Conservation (phyloP, 108 stramenopile species). For the Pseudonitzschia multistriata region DNA sequence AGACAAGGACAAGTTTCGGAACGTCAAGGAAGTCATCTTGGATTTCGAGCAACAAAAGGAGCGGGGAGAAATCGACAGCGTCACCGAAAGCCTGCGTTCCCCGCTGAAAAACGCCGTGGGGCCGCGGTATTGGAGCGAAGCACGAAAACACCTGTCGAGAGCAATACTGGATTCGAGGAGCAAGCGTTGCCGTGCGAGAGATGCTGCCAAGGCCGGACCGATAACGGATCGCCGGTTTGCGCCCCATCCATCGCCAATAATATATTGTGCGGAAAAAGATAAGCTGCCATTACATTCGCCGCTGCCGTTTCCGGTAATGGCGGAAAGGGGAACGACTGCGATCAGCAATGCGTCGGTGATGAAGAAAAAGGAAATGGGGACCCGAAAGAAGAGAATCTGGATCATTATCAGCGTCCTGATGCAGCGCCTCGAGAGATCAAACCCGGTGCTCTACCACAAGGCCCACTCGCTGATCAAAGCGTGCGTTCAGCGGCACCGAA, state of each 20-base stretch:
- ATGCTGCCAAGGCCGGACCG: too few species aligned
- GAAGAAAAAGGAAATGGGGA: slow-evolving; percentile 20
- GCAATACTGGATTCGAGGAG: too few species aligned
- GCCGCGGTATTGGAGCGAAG: slow-evolving; percentile 51
- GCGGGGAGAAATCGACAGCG: slow-evolving; percentile 41
- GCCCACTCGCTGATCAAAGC: neutral
- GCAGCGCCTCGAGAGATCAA: neutral
- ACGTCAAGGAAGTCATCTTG: slow-evolving; percentile 50
- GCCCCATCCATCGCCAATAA: too few species aligned
- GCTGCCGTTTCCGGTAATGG: neutral
- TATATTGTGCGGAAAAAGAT: too few species aligned
- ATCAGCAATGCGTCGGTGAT: slow-evolving; percentile 14
- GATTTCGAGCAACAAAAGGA: slow-evolving; percentile 60
- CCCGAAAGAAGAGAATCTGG: slow-evolving; percentile 12
- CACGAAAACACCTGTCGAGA: slow-evolving; percentile 17
- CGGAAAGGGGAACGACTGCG: neutral
- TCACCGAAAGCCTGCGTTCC: slow-evolving; percentile 42
- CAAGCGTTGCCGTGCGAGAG: too few species aligned
- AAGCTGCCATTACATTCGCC: too few species aligned
- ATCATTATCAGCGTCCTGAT: slow-evolving; percentile 11
- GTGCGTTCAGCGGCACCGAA: neutral
- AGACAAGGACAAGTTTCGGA: slow-evolving; percentile 33
- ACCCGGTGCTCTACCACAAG: neutral
- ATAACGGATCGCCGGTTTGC: neutral
- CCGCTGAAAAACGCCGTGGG: slow-evolving; percentile 50